These are phyloP conservation scores for Zarea fungicola DNA, from an alignment of 2,329 filamentous ascomycete genomes.

Conservation along the genomic window DNA sequence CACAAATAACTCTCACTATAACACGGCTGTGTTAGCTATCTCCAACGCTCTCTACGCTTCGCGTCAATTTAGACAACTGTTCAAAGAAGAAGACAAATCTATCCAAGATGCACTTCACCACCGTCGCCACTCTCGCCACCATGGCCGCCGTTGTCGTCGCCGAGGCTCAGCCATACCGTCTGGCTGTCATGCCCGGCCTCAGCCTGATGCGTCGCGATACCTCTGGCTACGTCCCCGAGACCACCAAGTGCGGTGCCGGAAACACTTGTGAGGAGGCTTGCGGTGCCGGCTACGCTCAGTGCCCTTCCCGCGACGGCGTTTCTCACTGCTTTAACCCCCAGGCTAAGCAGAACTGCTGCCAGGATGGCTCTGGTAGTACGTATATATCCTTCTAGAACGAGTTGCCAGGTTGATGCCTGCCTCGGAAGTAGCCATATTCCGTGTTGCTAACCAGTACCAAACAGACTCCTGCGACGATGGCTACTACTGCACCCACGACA, in stretches of 20 bases:
- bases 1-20: neutral
- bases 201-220: slow-evolving; percentile 40
- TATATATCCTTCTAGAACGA: no score
- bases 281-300: slow-evolving; percentile 44
- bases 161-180: slow-evolving; percentile 31
- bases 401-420: no score
- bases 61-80: neutral
- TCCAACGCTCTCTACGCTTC: slow-evolving; percentile 5
- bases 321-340: slow-evolving; percentile 55
- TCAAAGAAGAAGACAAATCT: slow-evolving; percentile 2
- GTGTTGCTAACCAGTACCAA: neutral
- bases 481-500: slow-evolving; percentile 58
- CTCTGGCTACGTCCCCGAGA: slow-evolving; percentile 44
- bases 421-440: no score
- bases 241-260: slow-evolving; percentile 44
- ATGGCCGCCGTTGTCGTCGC: slow-evolving; percentile 29
- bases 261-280: slow-evolving; percentile 51
- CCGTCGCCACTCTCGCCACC: slow-evolving; percentile 28
- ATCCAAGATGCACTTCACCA: slow-evolving; percentile 32
- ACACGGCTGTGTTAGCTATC: slow-evolving; percentile 2
- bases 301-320: slow-evolving; percentile 42
- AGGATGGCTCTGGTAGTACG: slow-evolving; percentile 52
- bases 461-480: slow-evolving; percentile 55
- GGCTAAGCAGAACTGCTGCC: slow-evolving; percentile 52
- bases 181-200: slow-evolving; percentile 33